A percentile compares a stretch with the other conserved stretches of the same genome.
phyloP scores from a whole-genome alignment of 495 filamentous ascomycete genomes.

The Daldinia loculata region DNA sequence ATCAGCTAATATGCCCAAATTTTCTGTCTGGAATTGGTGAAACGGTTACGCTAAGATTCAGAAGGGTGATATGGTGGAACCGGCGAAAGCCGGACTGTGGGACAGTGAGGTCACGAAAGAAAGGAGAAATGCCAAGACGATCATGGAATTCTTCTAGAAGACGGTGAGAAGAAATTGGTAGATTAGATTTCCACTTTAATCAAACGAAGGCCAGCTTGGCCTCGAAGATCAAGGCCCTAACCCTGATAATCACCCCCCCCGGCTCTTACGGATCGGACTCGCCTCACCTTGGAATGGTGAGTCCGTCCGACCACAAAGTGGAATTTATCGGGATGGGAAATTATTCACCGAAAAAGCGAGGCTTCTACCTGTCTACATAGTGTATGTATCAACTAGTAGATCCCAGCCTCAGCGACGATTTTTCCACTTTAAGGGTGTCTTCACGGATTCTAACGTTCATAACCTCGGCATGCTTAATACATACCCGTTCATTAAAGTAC shows the following conservation, averaged over 20 bases:
- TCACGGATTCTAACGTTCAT: constrained; percentile 1
- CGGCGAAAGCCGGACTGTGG: constrained; percentile 9
- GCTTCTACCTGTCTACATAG: constrained; percentile 16
- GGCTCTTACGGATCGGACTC: constrained; percentile 6
- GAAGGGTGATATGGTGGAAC: constrained; percentile 28
- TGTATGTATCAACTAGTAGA: neutral
- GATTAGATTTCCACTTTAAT: constrained; percentile 39
- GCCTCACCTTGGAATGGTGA: constrained; percentile 22
- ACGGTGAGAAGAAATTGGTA: constrained; percentile 26
- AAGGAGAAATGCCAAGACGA: constrained; percentile 26
- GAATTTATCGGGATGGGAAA: constrained; percentile 27
- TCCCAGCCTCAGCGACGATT: constrained; percentile 1
- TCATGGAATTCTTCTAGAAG: constrained; percentile 40
- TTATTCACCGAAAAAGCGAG: constrained; percentile 36
- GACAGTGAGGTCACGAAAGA: constrained; percentile 27
- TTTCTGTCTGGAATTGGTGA: constrained; percentile 17
- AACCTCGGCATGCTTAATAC: constrained; percentile 10
- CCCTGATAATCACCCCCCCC: constrained; percentile 24
- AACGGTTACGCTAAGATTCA: constrained; percentile 33
- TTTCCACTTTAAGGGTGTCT: constrained; percentile 8
- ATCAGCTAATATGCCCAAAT: neutral
- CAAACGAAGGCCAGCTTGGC: constrained; percentile 15
- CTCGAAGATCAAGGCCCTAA: constrained; percentile 31
- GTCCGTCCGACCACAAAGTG: neutral
- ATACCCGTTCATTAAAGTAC: constrained; percentile 8